Evolutionary conservation across 1,284 basidiomycete genomes (phyloP).

Genomic region (Crucibulum parvulum): DNA sequence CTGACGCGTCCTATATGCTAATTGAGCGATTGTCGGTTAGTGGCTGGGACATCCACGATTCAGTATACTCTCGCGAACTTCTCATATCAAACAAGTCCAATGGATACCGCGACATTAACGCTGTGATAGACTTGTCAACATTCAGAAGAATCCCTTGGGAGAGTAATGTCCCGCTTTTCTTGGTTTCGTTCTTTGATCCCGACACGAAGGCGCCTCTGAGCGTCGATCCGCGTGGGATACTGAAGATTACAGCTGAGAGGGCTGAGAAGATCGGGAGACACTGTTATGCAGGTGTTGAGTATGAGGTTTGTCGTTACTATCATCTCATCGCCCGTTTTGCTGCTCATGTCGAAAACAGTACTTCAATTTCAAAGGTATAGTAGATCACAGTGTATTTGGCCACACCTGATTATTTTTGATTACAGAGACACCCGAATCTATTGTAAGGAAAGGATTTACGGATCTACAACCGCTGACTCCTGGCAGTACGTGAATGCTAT

Average conservation of each 20-base stretch:
- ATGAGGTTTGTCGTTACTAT: conserved; percentile 67
- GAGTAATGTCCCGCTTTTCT: conserved; percentile 90
- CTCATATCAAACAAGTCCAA: conserved; percentile 90
- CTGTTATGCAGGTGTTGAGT: conserved; percentile 87
- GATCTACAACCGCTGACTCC: conserved; percentile 84
- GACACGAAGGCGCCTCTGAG: conserved; percentile 78
- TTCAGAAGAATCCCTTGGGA: conserved; percentile 94
- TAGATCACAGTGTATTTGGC: neutral
- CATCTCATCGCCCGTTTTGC: neutral
- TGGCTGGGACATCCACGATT: conserved; percentile 90
- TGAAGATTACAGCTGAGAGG: conserved; percentile 65
- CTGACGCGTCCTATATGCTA: neutral
- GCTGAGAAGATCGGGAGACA: conserved; percentile 59
- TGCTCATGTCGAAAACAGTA: conserved; percentile 59
- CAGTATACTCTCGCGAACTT: conserved; percentile 84
- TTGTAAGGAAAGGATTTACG: conserved; percentile 81
- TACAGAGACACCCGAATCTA: conserved; percentile 79
- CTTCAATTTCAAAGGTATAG: conserved; percentile 90
- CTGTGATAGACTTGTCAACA: conserved; percentile 84
- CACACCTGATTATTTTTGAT: neutral
- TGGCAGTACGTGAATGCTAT: conserved; percentile 73
- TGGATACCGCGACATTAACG: conserved; percentile 90
- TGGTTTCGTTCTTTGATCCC: conserved; percentile 89
- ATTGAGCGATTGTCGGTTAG: conserved; percentile 39
- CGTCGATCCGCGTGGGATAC: conserved; percentile 88